Percentiles rank a stretch among this genome's conserved stretches.
These are phyloP conservation scores for Tuber borchii DNA, from an alignment of 495 filamentous ascomycete species.

Conservation along the genomic window DNA sequence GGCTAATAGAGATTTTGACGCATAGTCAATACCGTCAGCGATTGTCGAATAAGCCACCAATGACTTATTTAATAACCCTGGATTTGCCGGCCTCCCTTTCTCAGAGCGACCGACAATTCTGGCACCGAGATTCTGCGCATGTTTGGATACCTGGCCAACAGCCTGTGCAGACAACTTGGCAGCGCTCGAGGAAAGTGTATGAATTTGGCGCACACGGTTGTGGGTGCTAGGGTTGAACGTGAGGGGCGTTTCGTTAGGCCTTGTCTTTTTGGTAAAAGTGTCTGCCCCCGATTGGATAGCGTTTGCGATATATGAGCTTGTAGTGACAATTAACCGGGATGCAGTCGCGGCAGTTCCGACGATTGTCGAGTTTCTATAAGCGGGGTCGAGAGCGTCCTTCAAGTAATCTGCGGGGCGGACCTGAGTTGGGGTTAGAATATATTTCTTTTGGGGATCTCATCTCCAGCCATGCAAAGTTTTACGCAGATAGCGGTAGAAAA, in stretches of 20 bases:
- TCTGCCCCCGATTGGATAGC: slow-evolving; percentile 69
- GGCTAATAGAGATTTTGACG: slow-evolving; percentile 65
- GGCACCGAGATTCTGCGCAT: slow-evolving; percentile 85
- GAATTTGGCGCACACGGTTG: slow-evolving; percentile 74
- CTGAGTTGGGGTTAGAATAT: slow-evolving; percentile 57
- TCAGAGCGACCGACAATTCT: slow-evolving; percentile 52
- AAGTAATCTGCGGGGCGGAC: slow-evolving; percentile 76
- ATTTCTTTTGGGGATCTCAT: neutral
- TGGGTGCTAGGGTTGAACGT: slow-evolving; percentile 84
- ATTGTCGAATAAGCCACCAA: slow-evolving; percentile 95
- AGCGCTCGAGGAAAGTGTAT: slow-evolving; percentile 67
- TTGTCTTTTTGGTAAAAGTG: slow-evolving; percentile 68
- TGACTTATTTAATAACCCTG: slow-evolving; percentile 85
- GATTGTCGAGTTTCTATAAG: slow-evolving; percentile 76
- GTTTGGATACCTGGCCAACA: slow-evolving; percentile 67
- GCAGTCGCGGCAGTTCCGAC: slow-evolving; percentile 86
- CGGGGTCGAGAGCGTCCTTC: slow-evolving; percentile 72
- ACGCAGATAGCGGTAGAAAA: neutral
- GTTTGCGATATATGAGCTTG: slow-evolving; percentile 69
- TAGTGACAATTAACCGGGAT: slow-evolving; percentile 86
- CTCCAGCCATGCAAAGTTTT: neutral
- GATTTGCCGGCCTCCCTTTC: slow-evolving; percentile 59
- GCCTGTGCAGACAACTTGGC: slow-evolving; percentile 77
- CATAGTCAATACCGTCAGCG: slow-evolving; percentile 84
- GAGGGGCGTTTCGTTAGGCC: slow-evolving; percentile 69